Percentiles rank a stretch among this genome's conserved stretches.
phyloP scores from a whole-genome alignment of 306 rosid genomes.

The Dalbergia cultrata region DNA sequence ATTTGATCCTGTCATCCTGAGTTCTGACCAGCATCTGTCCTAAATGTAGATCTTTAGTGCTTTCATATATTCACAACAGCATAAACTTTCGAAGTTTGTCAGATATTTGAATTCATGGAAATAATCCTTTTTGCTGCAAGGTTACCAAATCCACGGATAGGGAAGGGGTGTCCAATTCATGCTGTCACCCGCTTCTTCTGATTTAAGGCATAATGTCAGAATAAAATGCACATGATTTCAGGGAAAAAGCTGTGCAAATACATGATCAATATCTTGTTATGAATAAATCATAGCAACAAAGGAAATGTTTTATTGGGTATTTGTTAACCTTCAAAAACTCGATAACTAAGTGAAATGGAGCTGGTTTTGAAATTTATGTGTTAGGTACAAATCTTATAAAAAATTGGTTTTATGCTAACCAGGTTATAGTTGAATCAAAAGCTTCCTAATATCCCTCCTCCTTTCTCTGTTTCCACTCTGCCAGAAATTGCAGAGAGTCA shows the following conservation, averaged over 20 bases:
- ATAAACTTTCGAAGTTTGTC: not conserved
- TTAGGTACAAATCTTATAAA: conserved; percentile 4
- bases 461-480: conserved; percentile 7
- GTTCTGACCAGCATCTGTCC: conserved; percentile 20
- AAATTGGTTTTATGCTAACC: conserved; percentile 25
- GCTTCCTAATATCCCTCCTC: not conserved
- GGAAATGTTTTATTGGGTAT: not conserved
- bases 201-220: conserved; percentile 1
- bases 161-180: conserved; percentile 20
- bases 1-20: conserved; percentile 17
- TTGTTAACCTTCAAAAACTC: conserved; percentile 5
- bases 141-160: not conserved
- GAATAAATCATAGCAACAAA: not conserved
- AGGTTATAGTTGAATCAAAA: conserved; percentile 12
- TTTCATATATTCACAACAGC: conserved; percentile 28
- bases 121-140: conserved; percentile 15
- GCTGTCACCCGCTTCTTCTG: conserved; percentile 11
- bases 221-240: not conserved
- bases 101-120: conserved; percentile 25
- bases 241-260: not conserved
- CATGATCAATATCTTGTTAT: not conserved
- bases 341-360: conserved; percentile 5
- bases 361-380: conserved; percentile 11
- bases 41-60: not conserved
- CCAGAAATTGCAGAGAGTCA: not conserved